Conservation (phyloP, 108 stramenopile species). For the Pseudonitzschia delicatissima region DNA sequence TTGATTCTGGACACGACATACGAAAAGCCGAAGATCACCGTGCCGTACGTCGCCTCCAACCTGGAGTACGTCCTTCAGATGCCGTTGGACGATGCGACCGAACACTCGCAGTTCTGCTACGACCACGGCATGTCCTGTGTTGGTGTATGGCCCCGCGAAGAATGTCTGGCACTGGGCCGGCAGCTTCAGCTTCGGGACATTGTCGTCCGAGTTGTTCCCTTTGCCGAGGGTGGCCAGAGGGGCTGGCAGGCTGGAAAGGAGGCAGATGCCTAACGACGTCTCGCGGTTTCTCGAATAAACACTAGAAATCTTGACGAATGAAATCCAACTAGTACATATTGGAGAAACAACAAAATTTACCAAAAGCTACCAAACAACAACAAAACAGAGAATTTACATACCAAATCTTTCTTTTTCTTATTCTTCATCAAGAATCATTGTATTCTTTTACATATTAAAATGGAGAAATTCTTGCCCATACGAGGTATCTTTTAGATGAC, state of each 20-base stretch:
- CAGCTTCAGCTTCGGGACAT: conserved; percentile 72
- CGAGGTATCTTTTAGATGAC: too few species aligned
- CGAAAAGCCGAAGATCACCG: conserved; percentile 62
- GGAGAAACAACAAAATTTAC: too few species aligned
- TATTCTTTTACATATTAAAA: too few species aligned
- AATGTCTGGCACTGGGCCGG: conserved; percentile 64
- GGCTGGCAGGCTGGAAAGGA: conserved; percentile 79
- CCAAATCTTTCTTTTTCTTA: too few species aligned
- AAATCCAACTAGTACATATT: too few species aligned
- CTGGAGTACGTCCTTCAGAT: conserved; percentile 73
- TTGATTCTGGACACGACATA: conserved; percentile 69
- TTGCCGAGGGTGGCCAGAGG: conserved; percentile 64
- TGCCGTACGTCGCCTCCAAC: conserved; percentile 57
- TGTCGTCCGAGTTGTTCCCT: conserved; percentile 75
- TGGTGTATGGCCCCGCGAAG: conserved; percentile 76
- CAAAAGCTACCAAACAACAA: too few species aligned
- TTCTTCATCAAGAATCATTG: too few species aligned
- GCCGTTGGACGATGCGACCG: conserved; percentile 72
- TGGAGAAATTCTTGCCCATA: too few species aligned
- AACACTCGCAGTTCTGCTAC: conserved; percentile 50
- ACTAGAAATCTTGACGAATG: too few species aligned
- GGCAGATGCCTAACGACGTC: too few species aligned
- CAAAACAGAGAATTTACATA: too few species aligned
- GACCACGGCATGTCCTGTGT: conserved; percentile 68
- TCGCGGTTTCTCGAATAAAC: too few species aligned